These are phyloP conservation scores for Ceratobasidium sp. DNA, from an alignment of 1,284 basidiomycete species.

Conservation along the genomic window DNA sequence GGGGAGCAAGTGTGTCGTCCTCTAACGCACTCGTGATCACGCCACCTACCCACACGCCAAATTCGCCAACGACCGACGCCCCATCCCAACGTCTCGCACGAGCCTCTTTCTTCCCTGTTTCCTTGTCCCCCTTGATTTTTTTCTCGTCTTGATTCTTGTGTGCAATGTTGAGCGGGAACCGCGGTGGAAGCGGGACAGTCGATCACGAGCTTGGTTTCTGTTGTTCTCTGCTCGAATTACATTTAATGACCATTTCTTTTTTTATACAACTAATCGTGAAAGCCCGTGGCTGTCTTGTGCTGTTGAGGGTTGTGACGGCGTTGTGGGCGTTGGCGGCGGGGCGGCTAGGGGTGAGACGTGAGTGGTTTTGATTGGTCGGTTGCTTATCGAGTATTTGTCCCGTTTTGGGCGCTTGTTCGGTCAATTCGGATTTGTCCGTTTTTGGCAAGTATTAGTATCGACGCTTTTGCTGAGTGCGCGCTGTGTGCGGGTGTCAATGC, in stretches of 20 bases:
- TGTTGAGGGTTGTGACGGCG: not conserved
- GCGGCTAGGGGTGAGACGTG: not conserved
- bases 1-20: constrained; percentile 65
- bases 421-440: not conserved
- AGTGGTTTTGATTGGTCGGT: not conserved
- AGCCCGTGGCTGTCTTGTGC: not conserved
- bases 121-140: not conserved
- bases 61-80: not conserved
- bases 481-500: no score
- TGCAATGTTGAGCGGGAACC: constrained; percentile 6
- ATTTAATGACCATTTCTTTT: constrained; percentile 23
- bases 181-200: constrained; percentile 3
- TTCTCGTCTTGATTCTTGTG: constrained; percentile 12
- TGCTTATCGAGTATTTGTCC: constrained; percentile 1
- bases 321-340: not conserved
- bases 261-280: not conserved
- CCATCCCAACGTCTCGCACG: not conserved
- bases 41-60: not conserved
- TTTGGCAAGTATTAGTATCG: no score
- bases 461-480: no score
- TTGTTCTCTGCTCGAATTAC: constrained; percentile 21
- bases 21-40: constrained; percentile 58
- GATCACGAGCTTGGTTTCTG: constrained; percentile 16
- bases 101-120: not conserved
- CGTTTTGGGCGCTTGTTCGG: not conserved